Evolutionary conservation across 2,329 filamentous ascomycete genomes (phyloP), one percentile per base, ranked within the genome.

Genomic region (Botrytis galanthina): DNA sequence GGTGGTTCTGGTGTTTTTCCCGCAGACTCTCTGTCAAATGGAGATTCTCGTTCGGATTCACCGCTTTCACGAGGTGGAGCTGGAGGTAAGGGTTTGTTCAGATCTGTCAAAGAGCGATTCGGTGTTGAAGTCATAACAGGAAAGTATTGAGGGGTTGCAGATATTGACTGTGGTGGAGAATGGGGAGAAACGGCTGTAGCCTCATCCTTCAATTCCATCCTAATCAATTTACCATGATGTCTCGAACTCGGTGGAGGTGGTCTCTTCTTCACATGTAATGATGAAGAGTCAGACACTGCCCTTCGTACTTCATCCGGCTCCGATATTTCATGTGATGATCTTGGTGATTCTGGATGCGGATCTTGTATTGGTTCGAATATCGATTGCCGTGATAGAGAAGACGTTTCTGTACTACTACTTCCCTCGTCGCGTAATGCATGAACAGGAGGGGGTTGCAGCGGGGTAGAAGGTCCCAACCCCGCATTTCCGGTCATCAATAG

Each of bases 191-290:
- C 76, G 76, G 82, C 79, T 80, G 82, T 73, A 80, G 84, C 77
- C 74, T 85, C 77, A 70, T 78, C 80, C 70, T 82, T 83, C 74
- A 84, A 77, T 78, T 86, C 83, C 61, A 84, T 81, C 76, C 86
- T 89, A 76, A 95, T 92, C 29, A 91, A 86, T 81, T 92, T 95
- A 7, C 93, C 93, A 82, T 95, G 92, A 82, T 95, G 92, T 72
- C 92, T 89, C 70, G 92, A 94, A 79, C 88, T 93, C 18, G 92
- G 92, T 10, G 92, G 91, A 8, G 93, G 92, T 22, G 92, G 91
- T 75, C 88, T 89, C 82, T 89, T 90, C 80, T 91, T 92, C 76
- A 86, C 83, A 29, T 51, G 35, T 59, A 84, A 80, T 70, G 80
- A 79, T 46, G 75, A 48, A 26, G 72, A 63, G 26, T 75, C 75